A percentile compares a stretch with the other conserved stretches of the same genome.
Evolutionary conservation across 345 rosid genomes (phyloP).

Genomic region (Gossypium turneri): DNA sequence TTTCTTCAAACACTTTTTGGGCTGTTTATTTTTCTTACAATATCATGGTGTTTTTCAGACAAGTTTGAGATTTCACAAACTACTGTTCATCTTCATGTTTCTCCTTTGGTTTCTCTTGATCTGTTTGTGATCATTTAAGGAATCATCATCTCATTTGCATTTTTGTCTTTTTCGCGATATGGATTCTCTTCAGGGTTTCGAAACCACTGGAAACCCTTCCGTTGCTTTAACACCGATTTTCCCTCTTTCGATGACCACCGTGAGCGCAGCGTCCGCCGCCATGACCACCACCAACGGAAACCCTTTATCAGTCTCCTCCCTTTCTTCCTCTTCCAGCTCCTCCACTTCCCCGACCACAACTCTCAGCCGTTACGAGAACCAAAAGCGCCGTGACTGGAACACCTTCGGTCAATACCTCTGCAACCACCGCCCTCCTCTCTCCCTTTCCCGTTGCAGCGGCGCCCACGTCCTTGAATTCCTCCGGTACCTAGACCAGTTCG

Average conservation of each 20-base stretch:
- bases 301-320: constrained; percentile 23
- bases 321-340: constrained; percentile 33
- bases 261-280: constrained; percentile 7
- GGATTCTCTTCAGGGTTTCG: constrained; percentile 57
- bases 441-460: constrained; percentile 88
- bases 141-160: neutral
- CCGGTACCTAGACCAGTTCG: constrained; percentile 89
- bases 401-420: constrained; percentile 90
- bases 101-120: neutral
- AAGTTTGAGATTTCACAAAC: neutral
- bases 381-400: constrained; percentile 95
- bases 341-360: constrained; percentile 41
- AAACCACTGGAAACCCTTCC: constrained; percentile 9
- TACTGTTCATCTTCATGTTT: constrained; percentile 5
- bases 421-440: constrained; percentile 88
- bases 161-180: constrained; percentile 10
- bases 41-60: neutral
- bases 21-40: neutral
- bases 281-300: constrained; percentile 18
- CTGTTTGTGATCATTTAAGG: neutral
- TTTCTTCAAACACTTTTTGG: neutral
- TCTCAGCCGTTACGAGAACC: constrained; percentile 89
- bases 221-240: neutral
- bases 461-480: constrained; percentile 96
- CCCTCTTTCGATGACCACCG: constrained; percentile 10